These are phyloP conservation scores for Fusarium sp. DNA, from an alignment of 2,329 filamentous ascomycete species.

Conservation along the genomic window DNA sequence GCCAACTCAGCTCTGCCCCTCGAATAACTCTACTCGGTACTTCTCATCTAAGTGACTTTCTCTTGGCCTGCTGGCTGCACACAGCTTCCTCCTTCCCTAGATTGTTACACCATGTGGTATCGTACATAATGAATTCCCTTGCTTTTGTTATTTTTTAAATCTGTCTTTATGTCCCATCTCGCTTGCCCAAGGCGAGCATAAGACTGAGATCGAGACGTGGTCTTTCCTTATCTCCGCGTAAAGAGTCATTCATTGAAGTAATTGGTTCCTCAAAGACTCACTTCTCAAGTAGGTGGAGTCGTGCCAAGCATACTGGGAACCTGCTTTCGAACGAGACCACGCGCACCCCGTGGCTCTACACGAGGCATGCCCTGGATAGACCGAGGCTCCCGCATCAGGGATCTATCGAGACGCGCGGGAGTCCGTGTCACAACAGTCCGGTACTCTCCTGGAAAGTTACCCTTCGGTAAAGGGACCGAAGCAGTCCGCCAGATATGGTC, in stretches of 20 bases:
- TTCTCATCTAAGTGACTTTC: constrained; percentile 16
- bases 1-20: constrained; percentile 8
- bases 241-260: constrained; percentile 13
- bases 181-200: constrained; percentile 6
- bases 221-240: background rate
- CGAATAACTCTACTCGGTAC: constrained; percentile 2
- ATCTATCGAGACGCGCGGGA: constrained; percentile 85
- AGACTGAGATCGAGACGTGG: constrained; percentile 1
- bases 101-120: constrained; percentile 49
- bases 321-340: constrained; percentile 68
- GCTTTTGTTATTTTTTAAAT: constrained; percentile 22
- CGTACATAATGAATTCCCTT: constrained; percentile 41
- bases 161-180: constrained; percentile 13
- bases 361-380: constrained; percentile 89
- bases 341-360: constrained; percentile 64
- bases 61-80: constrained; percentile 31
- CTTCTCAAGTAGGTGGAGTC: constrained; percentile 55
- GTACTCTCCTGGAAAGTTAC: constrained; percentile 74
- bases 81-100: constrained; percentile 26
- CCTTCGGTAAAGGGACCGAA: constrained; percentile 70
- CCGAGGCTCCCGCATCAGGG: constrained; percentile 91
- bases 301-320: constrained; percentile 64
- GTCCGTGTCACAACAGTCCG: constrained; percentile 72
- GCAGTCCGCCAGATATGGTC: constrained; percentile 85
- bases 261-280: constrained; percentile 1